phyloP scores from a whole-genome alignment of 805 yeast genomes.

The Yarrowia hollandica region DNA sequence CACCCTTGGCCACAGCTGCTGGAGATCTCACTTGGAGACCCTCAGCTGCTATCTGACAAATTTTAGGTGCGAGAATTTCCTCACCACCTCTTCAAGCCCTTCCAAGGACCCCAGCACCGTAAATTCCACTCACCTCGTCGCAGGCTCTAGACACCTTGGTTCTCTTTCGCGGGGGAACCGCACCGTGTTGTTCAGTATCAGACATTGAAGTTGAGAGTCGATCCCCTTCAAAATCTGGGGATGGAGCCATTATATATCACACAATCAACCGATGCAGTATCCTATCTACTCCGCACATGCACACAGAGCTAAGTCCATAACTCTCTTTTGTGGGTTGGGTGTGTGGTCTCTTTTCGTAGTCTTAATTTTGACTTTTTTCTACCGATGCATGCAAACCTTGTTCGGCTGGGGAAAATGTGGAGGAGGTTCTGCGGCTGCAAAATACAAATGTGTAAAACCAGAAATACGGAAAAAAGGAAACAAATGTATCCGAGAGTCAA shows the following conservation, averaged over 20 bases:
- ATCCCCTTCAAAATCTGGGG: not conserved
- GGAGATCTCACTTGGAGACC: no score
- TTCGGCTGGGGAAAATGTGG: conserved; percentile 28
- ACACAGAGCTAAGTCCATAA: conserved; percentile 5
- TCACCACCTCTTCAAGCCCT: not conserved
- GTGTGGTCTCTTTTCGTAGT: conserved; percentile 3
- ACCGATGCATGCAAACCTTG: conserved; percentile 13
- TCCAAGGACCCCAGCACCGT: not conserved
- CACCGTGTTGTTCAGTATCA: conserved; percentile 26
- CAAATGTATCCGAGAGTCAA: no score
- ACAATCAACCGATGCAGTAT: conserved; percentile 11
- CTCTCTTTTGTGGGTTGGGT: conserved; percentile 13
- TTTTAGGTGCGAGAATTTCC: not conserved
- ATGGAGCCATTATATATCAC: conserved; percentile 20
- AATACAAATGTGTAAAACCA: not conserved
- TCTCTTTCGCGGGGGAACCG: conserved; percentile 46
- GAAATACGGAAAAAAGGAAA: not conserved
- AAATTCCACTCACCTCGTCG: conserved; percentile 44
- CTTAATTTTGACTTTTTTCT: not conserved
- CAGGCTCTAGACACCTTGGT: conserved; percentile 60
- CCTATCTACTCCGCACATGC: conserved; percentile 28
- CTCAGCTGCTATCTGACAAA: no score
- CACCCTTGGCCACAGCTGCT: no score
- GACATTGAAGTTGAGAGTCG: conserved; percentile 22
- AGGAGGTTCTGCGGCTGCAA: conserved; percentile 12